Evolutionary conservation across 208 protist genomes (phyloP).

Genomic region (Leishmania aethiopica): DNA sequence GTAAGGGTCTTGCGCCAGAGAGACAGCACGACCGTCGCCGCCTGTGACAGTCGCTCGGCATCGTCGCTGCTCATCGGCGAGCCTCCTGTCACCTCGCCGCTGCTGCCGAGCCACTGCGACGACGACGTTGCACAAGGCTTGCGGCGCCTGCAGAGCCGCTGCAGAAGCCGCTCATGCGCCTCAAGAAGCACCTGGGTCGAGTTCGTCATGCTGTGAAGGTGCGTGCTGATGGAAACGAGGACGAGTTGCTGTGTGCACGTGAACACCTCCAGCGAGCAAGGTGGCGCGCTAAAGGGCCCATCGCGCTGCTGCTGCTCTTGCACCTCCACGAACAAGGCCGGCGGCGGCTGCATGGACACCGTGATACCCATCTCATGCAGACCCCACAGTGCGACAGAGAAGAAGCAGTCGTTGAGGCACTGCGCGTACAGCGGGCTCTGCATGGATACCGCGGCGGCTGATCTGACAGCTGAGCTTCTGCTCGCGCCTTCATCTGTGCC

Average conservation of each 20-base stretch:
- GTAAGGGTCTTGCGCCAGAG: conserved; percentile 39
- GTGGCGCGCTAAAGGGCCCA: background rate
- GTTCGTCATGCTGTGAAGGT: conserved; percentile 24
- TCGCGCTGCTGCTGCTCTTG: conserved; percentile 13
- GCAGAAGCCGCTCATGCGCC: conserved; percentile 30
- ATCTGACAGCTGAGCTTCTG: background rate
- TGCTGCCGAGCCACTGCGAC: conserved; percentile 1
- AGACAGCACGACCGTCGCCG: conserved; percentile 23
- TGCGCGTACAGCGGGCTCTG: conserved; percentile 31
- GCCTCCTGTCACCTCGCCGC: background rate
- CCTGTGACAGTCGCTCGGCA: conserved; percentile 27
- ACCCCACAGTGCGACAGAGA: conserved; percentile 35
- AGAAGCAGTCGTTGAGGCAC: conserved; percentile 36
- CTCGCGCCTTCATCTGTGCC: background rate
- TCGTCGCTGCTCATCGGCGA: conserved; percentile 1
- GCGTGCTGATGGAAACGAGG: conserved; percentile 18
- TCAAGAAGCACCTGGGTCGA: conserved; percentile 22
- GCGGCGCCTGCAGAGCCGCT: conserved; percentile 16
- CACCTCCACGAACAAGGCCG: conserved; percentile 23
- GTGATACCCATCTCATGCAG: conserved; percentile 34
- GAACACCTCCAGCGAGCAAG: conserved; percentile 33
- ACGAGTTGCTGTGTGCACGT: conserved; percentile 34
- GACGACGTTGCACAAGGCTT: conserved; percentile 6
- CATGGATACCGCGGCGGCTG: background rate
- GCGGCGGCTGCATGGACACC: conserved; percentile 31